phyloP scores from a whole-genome alignment of 306 rosid species.

The Cicer cuneatum region DNA sequence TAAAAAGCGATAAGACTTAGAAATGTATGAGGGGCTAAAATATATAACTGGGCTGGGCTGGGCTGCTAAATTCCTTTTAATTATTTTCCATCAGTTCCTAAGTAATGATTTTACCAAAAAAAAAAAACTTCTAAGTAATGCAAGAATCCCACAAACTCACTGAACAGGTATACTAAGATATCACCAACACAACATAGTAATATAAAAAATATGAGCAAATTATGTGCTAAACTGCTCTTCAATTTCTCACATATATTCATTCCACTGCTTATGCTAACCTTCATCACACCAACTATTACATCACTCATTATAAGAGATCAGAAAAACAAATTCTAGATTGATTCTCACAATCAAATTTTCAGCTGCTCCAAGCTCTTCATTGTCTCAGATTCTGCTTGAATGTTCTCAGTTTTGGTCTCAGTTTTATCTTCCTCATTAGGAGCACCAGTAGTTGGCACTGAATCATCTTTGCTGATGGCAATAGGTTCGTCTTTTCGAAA shows the following conservation, averaged over 20 bases:
- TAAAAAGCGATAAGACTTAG: no score
- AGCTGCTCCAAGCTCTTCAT: conserved; percentile 67
- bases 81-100: no score
- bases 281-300: conserved; percentile 63
- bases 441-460: conserved; percentile 29
- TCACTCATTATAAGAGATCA: conserved; percentile 56
- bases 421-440: conserved; percentile 42
- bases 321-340: conserved; percentile 57
- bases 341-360: conserved; percentile 70
- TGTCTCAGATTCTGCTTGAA: conserved; percentile 53
- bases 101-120: no score
- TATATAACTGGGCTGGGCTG: no score
- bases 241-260: conserved; percentile 55
- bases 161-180: conserved; percentile 35
- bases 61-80: no score
- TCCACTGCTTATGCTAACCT: conserved; percentile 67
- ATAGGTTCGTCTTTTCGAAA: not conserved
- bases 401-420: conserved; percentile 45
- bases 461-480: conserved; percentile 1
- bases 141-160: conserved; percentile 5
- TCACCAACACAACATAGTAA: conserved; percentile 41
- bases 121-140: not conserved
- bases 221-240: conserved; percentile 53
- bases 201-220: conserved; percentile 38
- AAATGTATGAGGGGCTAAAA: no score